Percentiles rank a stretch among this genome's conserved stretches.
phyloP scores from a whole-genome alignment of 805 yeast genomes.

The Saccharomycopsis microspora region DNA sequence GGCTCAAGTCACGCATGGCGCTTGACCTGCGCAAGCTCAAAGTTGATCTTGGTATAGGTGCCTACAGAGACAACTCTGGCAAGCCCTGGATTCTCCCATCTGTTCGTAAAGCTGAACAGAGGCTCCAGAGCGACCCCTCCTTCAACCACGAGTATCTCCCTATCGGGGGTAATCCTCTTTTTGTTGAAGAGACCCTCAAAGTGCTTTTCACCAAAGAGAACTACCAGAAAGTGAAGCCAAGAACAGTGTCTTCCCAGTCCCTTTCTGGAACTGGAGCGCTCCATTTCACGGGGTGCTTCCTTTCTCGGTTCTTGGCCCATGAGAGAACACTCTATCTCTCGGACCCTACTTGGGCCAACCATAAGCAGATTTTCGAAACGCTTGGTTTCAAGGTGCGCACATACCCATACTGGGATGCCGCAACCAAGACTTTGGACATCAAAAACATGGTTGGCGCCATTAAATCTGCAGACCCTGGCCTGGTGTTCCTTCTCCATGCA shows the following conservation, averaged over 20 bases:
- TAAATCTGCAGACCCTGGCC: conserved; percentile 32
- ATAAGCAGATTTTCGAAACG: conserved; percentile 65
- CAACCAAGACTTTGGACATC: conserved; percentile 59
- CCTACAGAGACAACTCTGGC: conserved; percentile 85
- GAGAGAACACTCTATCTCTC: conserved; percentile 50
- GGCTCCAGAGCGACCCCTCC: conserved; percentile 36
- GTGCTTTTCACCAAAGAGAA: conserved; percentile 57
- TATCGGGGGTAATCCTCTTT: conserved; percentile 67
- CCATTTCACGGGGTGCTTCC: conserved; percentile 72
- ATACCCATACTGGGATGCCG: conserved; percentile 82
- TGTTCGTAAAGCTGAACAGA: conserved; percentile 53
- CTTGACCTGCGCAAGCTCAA: conserved; percentile 51
- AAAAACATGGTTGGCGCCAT: conserved; percentile 57
- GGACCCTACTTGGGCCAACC: conserved; percentile 97
- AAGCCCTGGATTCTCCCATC: conserved; percentile 82
- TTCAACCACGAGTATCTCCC: conserved; percentile 79
- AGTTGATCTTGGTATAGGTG: conserved; percentile 86
- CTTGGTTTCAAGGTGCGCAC: conserved; percentile 54
- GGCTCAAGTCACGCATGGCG: conserved; percentile 54
- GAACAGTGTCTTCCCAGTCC: conserved; percentile 79
- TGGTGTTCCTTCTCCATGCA: conserved; percentile 59
- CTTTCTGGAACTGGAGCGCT: conserved; percentile 94
- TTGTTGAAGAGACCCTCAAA: conserved; percentile 53
- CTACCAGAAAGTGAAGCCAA: conserved; percentile 40
- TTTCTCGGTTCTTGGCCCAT: conserved; percentile 33